phyloP scores from a whole-genome alignment of 2,329 filamentous ascomycete species.

The Cryoendolithus antarcticus region DNA sequence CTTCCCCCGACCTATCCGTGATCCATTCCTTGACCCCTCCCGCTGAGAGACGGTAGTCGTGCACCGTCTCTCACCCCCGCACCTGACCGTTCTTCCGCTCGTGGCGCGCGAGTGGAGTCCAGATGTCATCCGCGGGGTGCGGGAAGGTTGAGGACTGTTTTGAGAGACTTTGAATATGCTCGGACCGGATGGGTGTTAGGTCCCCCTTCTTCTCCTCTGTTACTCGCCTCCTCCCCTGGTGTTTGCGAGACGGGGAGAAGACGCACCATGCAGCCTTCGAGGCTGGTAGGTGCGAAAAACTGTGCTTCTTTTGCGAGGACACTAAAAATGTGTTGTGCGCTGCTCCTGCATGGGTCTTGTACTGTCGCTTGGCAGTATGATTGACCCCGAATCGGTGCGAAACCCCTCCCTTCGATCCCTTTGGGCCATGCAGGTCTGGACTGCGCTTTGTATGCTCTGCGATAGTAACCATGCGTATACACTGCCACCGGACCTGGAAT shows the following conservation, averaged over 20 bases:
- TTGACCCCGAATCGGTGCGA: constrained; percentile 12
- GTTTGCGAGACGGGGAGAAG: constrained; percentile 25
- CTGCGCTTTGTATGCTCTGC: too few species aligned
- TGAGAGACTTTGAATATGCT: constrained; percentile 24
- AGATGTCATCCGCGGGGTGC: constrained; percentile 25
- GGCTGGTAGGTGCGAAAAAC: constrained; percentile 22
- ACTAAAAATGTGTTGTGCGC: constrained; percentile 24
- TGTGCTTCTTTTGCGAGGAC: constrained; percentile 23
- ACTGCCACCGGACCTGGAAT: too few species aligned
- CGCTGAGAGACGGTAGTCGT: constrained; percentile 26
- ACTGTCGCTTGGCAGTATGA: constrained; percentile 2
- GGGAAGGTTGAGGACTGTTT: constrained; percentile 14
- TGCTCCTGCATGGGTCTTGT: constrained; percentile 16
- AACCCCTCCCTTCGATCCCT: too few species aligned
- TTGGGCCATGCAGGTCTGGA: too few species aligned
- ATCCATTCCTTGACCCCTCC: constrained; percentile 30
- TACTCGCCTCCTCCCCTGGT: constrained; percentile 13
- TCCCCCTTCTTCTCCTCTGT: constrained; percentile 9
- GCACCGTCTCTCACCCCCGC: constrained; percentile 22
- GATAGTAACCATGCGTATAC: too few species aligned
- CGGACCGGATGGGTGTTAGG: constrained; percentile 19
- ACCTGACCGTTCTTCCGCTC: constrained; percentile 33
- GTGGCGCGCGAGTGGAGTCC: constrained; percentile 25
- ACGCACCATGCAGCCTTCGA: constrained; percentile 26
- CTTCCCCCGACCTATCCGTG: constrained; percentile 7